phyloP scores from a whole-genome alignment of 257 asterid genomes.

The Petunia secreta region DNA sequence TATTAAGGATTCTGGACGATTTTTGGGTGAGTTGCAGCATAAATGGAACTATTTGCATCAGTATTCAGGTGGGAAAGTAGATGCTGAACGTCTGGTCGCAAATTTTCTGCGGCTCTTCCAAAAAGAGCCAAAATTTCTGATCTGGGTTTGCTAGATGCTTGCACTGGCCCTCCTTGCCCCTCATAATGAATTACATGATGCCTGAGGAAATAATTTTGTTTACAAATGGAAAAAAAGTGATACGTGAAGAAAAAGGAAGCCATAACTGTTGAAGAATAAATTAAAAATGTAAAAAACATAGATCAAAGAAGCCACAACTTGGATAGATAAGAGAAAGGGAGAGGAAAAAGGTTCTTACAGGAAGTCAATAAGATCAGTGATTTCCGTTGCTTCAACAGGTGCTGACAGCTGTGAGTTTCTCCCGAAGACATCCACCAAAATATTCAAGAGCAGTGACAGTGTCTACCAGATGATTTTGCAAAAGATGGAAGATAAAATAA shows the following conservation, averaged over 20 bases:
- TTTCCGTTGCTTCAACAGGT: slow-evolving; percentile 80
- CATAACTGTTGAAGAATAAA: neutral
- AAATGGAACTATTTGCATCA: slow-evolving; percentile 71
- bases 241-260: neutral
- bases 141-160: slow-evolving; percentile 82
- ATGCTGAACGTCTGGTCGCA: slow-evolving; percentile 84
- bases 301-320: neutral
- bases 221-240: neutral
- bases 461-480: slow-evolving; percentile 45
- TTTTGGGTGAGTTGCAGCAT: slow-evolving; percentile 82
- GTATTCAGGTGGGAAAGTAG: slow-evolving; percentile 79
- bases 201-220: slow-evolving; percentile 38
- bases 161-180: slow-evolving; percentile 95
- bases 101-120: slow-evolving; percentile 82
- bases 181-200: slow-evolving; percentile 90
- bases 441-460: slow-evolving; percentile 64
- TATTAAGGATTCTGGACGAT: slow-evolving; percentile 41
- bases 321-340: neutral
- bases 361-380: slow-evolving; percentile 84
- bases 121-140: slow-evolving; percentile 71
- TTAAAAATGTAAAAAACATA: neutral
- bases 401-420: slow-evolving; percentile 70
- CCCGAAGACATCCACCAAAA: slow-evolving; percentile 92
- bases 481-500: neutral
- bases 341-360: slow-evolving; percentile 52